These are phyloP conservation scores for Rhodotorula sp. DNA, from an alignment of 1,284 basidiomycete genomes.

Conservation along the genomic window DNA sequence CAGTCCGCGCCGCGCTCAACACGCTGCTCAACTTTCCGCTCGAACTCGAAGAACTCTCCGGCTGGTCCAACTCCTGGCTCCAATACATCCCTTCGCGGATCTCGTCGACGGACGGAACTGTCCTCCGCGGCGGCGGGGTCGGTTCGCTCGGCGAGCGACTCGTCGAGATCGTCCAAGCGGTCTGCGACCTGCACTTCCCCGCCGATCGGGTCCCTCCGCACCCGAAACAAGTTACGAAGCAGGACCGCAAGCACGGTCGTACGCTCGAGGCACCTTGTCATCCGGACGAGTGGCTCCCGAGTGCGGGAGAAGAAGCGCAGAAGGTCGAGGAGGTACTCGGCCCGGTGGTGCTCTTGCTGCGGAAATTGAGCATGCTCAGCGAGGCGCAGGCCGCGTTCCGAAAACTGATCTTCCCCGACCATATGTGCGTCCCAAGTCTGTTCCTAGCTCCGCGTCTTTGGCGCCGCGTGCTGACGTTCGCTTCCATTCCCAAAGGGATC, in stretches of 20 bases:
- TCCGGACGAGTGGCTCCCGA: constrained; percentile 37
- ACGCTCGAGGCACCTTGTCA: constrained; percentile 10
- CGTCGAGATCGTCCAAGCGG: constrained; percentile 31
- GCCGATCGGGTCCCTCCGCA: constrained; percentile 12
- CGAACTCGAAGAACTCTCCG: constrained; percentile 40
- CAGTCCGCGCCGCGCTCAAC: constrained; percentile 36
- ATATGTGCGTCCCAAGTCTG: constrained; percentile 55
- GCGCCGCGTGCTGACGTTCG: neutral
- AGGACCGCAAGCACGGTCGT: neutral
- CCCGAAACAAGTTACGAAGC: constrained; percentile 16
- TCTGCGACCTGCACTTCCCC: constrained; percentile 38
- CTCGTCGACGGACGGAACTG: constrained; percentile 11
- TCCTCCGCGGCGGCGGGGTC: constrained; percentile 20
- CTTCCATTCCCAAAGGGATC: constrained; percentile 56
- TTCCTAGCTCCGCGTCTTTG: neutral
- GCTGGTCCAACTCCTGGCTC: constrained; percentile 32
- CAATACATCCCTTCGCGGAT: constrained; percentile 30
- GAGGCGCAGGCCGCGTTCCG: constrained; percentile 60
- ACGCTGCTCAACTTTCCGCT: constrained; percentile 41
- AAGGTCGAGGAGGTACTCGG: constrained; percentile 69
- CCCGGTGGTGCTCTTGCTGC: constrained; percentile 70
- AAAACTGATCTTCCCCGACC: constrained; percentile 66
- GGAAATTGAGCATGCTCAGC: constrained; percentile 65
- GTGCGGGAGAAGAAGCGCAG: constrained; percentile 46
- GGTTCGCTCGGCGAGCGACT: constrained; percentile 37